Percentiles rank a stretch among this genome's conserved stretches.
Evolutionary conservation across 2,329 filamentous ascomycete genomes (phyloP).

Genomic region (Penicillium sp.): DNA sequence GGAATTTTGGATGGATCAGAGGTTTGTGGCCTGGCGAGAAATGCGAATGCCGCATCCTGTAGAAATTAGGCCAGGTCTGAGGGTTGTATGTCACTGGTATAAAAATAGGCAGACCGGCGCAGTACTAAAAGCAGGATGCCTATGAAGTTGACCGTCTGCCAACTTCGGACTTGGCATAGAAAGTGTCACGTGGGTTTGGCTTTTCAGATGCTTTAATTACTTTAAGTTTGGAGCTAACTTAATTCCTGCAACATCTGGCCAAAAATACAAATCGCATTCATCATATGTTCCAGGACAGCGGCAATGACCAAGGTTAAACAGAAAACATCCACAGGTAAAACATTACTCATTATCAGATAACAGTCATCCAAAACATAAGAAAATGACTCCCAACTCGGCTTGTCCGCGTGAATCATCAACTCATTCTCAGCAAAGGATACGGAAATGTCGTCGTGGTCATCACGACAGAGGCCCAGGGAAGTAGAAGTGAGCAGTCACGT

Average conservation of each 20-base stretch:
- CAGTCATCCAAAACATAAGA: not conserved
- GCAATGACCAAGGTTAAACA: not conserved
- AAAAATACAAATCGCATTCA: not conserved
- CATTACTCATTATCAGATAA: constrained; percentile 2
- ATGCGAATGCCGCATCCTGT: constrained; percentile 17
- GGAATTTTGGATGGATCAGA: constrained; percentile 6
- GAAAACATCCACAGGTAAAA: not conserved
- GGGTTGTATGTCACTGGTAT: not conserved
- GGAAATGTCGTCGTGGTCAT: not conserved
- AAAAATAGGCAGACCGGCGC: too few species aligned
- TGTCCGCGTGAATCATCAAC: not conserved
- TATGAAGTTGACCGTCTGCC: too few species aligned
- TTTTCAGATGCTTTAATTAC: too few species aligned
- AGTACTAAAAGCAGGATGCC: too few species aligned
- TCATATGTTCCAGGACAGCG: not conserved
- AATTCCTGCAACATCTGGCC: constrained; percentile 1
- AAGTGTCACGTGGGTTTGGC: too few species aligned
- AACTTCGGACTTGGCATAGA: too few species aligned
- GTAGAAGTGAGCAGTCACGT: not conserved
- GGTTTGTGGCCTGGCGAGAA: constrained; percentile 19
- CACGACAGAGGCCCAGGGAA: not conserved
- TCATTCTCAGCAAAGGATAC: not conserved
- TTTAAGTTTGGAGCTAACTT: not conserved
- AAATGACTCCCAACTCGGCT: not conserved
- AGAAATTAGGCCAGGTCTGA: not conserved